These are phyloP conservation scores for Globisporangium apiculatum DNA, from an alignment of 352 stramenopile species.

Conservation along the genomic window DNA sequence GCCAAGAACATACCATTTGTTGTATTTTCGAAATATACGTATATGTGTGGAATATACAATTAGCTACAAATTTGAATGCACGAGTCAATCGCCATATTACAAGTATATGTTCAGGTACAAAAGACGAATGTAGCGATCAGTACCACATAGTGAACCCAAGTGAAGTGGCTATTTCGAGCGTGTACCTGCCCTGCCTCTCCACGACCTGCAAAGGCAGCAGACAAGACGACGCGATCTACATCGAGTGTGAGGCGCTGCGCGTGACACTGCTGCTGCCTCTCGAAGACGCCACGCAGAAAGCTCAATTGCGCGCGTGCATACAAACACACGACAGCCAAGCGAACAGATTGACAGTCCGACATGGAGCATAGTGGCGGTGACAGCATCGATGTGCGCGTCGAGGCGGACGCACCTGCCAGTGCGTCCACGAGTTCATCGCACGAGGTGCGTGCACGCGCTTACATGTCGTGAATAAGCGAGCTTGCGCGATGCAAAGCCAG, in stretches of 20 bases:
- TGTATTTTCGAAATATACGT: too few species aligned
- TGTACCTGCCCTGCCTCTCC: neutral
- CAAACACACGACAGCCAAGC: too few species aligned
- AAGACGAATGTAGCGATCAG: neutral
- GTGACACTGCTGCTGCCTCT: neutral
- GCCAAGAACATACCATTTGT: too few species aligned
- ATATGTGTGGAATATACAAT: too few species aligned
- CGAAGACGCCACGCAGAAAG: too few species aligned
- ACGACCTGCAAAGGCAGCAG: too few species aligned
- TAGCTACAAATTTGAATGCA: too few species aligned
- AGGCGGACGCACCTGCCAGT: neutral
- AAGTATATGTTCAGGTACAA: too few species aligned
- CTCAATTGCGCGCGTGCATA: too few species aligned
- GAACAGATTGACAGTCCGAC: neutral
- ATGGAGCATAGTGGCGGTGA: neutral
- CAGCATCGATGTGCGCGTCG: neutral
- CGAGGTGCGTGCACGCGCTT: neutral
- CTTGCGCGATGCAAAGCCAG: too few species aligned
- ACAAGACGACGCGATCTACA: neutral
- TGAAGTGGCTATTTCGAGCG: neutral
- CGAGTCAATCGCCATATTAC: too few species aligned
- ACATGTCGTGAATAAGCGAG: neutral
- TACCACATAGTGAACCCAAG: neutral
- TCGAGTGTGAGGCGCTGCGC: neutral
- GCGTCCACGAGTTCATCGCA: constrained; percentile 9